These are phyloP conservation scores for Didymosphaeria variabile DNA, from an alignment of 2,329 filamentous ascomycete genomes.

Conservation along the genomic window DNA sequence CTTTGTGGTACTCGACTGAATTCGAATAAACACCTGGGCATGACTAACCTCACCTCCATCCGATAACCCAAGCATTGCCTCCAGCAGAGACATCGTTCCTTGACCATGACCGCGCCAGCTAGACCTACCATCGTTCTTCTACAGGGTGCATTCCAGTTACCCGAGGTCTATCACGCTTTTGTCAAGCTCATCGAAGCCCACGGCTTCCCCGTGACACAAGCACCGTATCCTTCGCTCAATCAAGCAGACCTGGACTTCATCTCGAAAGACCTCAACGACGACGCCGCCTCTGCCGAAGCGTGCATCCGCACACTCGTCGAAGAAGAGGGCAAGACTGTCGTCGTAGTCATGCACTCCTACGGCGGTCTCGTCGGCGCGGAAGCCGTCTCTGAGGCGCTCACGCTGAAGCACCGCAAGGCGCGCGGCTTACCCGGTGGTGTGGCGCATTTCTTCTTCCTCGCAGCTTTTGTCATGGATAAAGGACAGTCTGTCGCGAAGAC, in stretches of 20 bases:
- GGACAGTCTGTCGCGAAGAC: constrained; percentile 16
- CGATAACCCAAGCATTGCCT: too few relatives aligned
- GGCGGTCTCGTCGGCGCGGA: constrained; percentile 38
- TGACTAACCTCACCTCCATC: too few relatives aligned
- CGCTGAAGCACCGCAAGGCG: constrained; percentile 17
- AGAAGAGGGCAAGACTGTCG: constrained; percentile 33
- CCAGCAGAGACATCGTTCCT: too few relatives aligned
- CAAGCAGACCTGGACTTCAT: constrained; percentile 31
- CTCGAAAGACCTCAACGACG: constrained; percentile 17
- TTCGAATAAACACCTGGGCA: too few relatives aligned
- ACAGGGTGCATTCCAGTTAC: too few relatives aligned
- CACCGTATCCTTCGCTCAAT: constrained; percentile 26
- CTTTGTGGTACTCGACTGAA: too few relatives aligned
- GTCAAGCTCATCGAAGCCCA: too few relatives aligned
- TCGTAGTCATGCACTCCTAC: constrained; percentile 42
- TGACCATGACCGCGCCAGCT: too few relatives aligned
- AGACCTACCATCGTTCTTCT: too few relatives aligned
- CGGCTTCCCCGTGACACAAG: too few relatives aligned
- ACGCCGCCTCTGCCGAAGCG: constrained; percentile 24
- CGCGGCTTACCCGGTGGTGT: constrained; percentile 18
- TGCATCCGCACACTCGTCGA: constrained; percentile 18
- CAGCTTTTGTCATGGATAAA: constrained; percentile 19
- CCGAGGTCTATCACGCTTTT: too few relatives aligned
- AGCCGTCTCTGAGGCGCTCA: constrained; percentile 29
- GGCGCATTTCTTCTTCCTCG: constrained; percentile 16